Evolutionary conservation across 2,329 filamentous ascomycete genomes (phyloP).

Genomic region (Pseudocercospora eumusae): DNA sequence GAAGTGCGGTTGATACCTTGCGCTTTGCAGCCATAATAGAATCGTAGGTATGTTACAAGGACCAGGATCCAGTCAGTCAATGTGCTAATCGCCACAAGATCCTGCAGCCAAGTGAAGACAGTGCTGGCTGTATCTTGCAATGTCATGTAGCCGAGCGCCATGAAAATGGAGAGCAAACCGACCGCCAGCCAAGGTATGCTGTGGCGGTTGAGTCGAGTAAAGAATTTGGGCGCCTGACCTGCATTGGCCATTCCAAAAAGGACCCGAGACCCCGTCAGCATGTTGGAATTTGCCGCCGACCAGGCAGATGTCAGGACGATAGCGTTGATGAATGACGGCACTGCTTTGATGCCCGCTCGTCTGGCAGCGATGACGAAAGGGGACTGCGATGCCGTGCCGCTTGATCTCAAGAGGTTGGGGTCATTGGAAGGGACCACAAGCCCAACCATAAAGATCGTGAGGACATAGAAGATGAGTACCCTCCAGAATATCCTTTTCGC

Average conservation of each 20-base stretch:
- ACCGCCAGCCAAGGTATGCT: conserved; percentile 26
- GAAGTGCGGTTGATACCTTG: conserved; percentile 31
- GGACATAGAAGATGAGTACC: conserved; percentile 29
- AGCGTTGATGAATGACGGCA: conserved; percentile 67
- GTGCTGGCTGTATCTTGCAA: conserved; percentile 28
- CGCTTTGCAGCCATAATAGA: conserved; percentile 29
- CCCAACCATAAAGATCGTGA: conserved; percentile 35
- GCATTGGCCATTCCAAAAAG: conserved; percentile 29
- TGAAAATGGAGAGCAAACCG: conserved; percentile 21
- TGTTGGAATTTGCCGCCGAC: conserved; percentile 57
- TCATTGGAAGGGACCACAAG: conserved; percentile 37
- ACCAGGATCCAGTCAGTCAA: conserved; percentile 36
- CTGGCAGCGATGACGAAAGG: conserved; percentile 67
- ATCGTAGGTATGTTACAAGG: conserved; percentile 32
- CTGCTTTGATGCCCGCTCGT: conserved; percentile 60
- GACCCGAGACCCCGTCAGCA: conserved; percentile 26
- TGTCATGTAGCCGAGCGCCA: conserved; percentile 28
- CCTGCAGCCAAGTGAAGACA: conserved; percentile 37
- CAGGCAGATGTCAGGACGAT: conserved; percentile 63
- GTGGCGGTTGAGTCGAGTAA: conserved; percentile 24
- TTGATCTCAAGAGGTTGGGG: conserved; percentile 37
- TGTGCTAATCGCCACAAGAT: conserved; percentile 31
- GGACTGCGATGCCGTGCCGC: conserved; percentile 42
- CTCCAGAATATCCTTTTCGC: conserved; percentile 40
- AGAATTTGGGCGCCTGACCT: conserved; percentile 55